Evolutionary conservation across 306 rosid genomes (phyloP).

Genomic region (Sicyos edulis): DNA sequence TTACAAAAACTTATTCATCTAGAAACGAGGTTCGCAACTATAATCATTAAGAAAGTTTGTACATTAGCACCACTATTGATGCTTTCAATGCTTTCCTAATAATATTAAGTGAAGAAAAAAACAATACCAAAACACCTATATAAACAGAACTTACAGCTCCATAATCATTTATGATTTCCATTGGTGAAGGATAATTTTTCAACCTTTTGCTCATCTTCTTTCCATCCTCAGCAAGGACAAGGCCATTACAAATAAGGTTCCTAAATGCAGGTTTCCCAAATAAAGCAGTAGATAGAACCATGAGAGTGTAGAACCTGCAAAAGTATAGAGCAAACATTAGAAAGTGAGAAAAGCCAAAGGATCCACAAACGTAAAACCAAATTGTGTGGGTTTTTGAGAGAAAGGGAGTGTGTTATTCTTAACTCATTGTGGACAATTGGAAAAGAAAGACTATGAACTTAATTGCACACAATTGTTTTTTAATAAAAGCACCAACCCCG

Average conservation of each 20-base stretch:
- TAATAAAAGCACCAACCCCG: background rate
- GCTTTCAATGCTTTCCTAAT: background rate
- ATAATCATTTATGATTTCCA: conserved; percentile 73
- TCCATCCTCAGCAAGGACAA: conserved; percentile 94
- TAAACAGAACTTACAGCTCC: conserved; percentile 62
- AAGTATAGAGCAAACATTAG: conserved; percentile 23
- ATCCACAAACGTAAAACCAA: conserved; percentile 1
- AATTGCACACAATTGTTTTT: background rate
- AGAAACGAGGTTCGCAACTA: background rate
- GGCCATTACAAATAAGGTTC: conserved; percentile 96
- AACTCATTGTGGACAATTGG: background rate
- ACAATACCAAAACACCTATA: conserved; percentile 2
- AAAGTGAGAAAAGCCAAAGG: background rate
- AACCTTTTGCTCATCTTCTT: conserved; percentile 96
- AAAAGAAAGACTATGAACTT: background rate
- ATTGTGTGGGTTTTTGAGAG: background rate
- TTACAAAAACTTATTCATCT: background rate
- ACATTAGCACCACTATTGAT: background rate
- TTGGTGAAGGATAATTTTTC: conserved; percentile 86
- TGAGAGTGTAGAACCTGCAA: conserved; percentile 93
- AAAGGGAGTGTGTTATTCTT: conserved; percentile 1
- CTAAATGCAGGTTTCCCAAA: conserved; percentile 89
- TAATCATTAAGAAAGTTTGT: background rate
- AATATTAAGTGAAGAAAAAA: background rate
- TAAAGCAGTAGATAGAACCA: conserved; percentile 89